Base-by-base conservation (phyloP, 306 rosid genomes). In the Canavalia ensiformis region DNA sequence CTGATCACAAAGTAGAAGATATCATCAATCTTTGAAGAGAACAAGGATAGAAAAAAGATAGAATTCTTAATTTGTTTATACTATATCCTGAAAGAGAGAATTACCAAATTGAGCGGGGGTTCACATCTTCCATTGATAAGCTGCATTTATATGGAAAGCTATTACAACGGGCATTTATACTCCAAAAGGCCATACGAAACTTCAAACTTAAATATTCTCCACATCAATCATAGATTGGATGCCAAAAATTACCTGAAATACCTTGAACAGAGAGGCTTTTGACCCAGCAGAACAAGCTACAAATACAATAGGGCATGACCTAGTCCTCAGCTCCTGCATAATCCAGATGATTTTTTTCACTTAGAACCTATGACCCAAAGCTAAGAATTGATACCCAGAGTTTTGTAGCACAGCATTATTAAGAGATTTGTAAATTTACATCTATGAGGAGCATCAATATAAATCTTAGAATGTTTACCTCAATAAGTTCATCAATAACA, bases 281-380 rank as follows among this genome's bases (percentile, higher is more conserved):
- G 99, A 89, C 3, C 97, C 98, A 78, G 93, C 97, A 77, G 97
- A 93, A 77, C 92, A 88, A 37, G 90, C 84, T 37, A 85, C 94
- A 90, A 95, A 93, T 37, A 95, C 98, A 72, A 93, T 82, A 57
- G 99, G 98, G 54, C 94, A 87, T 77, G 89, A 84, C 84, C 82
- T 91, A 54, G 77, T 72, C 83, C 89, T 86, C 59, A 95, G 91
- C 87, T 89, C 97, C 99, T 95, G 91, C 77, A 82, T 37, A 68
- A 79, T 82, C 75, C 91, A 81, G 78, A 68, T 52, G 13, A 57
- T 70, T 1, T 18, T 30, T 52, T 79, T 41, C 57, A 42, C 69
- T 68, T 63, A 72, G 80, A 84, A 80, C 13, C 13, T 72, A 67
- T 51, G 54, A 71, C 47, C 47, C 35, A 68, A 76, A 63, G 56